Conservation (phyloP, 2,329 filamentous ascomycete genomes). For the Penicillium sp. region DNA sequence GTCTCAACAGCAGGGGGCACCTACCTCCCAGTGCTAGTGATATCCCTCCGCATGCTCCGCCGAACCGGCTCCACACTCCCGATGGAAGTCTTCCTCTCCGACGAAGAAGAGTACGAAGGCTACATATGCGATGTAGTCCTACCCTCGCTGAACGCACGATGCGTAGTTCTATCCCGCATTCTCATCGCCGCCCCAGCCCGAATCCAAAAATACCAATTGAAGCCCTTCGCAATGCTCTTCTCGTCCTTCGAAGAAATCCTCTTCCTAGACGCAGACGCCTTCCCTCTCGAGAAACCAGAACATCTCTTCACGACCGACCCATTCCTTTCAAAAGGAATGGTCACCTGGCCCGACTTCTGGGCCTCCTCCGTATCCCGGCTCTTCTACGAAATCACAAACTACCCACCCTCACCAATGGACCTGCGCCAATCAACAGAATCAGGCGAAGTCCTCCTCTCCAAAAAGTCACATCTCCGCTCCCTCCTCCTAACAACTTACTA, state of each 20-base stretch:
- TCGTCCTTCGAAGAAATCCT: slow-evolving; percentile 51
- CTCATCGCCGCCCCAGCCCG: slow-evolving; percentile 32
- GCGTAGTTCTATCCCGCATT: slow-evolving; percentile 46
- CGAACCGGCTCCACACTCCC: slow-evolving; percentile 44
- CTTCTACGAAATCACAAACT: slow-evolving; percentile 47
- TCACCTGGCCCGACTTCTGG: slow-evolving; percentile 40
- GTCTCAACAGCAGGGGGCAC: slow-evolving; percentile 48
- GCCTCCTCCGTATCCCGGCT: slow-evolving; percentile 42
- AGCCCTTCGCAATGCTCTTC: slow-evolving; percentile 50
- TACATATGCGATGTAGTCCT: slow-evolving; percentile 46
- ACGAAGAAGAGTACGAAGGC: slow-evolving; percentile 42
- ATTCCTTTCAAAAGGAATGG: slow-evolving; percentile 42
- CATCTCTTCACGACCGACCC: slow-evolving; percentile 42
- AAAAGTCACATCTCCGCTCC: slow-evolving; percentile 46
- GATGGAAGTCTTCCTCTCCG: slow-evolving; percentile 47
- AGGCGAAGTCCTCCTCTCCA: slow-evolving; percentile 51
- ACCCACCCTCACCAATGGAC: slow-evolving; percentile 29
- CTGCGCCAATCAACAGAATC: slow-evolving; percentile 47
- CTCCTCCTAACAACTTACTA: slow-evolving; percentile 55
- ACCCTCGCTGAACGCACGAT: slow-evolving; percentile 43
- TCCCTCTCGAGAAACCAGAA: slow-evolving; percentile 45
- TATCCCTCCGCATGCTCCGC: slow-evolving; percentile 48
- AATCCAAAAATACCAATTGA: slow-evolving; percentile 49
- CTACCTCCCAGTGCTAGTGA: slow-evolving; percentile 45
- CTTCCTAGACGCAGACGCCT: slow-evolving; percentile 50